These are phyloP conservation scores for Metarhizium humberi DNA, from an alignment of 2,329 filamentous ascomycete species.

Conservation along the genomic window DNA sequence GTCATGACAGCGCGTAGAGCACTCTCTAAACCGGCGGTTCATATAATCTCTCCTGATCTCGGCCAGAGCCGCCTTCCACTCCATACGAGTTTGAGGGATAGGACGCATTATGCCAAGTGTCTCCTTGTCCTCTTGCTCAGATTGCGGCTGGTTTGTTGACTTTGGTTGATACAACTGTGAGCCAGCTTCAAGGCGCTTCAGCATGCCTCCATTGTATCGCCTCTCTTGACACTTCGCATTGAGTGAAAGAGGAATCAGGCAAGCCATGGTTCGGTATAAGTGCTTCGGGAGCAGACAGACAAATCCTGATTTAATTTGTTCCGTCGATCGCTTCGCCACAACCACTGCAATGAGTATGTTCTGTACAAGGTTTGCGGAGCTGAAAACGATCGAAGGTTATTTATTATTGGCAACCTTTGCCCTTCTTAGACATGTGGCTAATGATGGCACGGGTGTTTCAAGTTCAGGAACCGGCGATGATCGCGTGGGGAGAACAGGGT, in stretches of 20 bases:
- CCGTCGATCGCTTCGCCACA: neutral
- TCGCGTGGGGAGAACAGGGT: neutral
- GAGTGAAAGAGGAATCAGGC: constrained; percentile 23
- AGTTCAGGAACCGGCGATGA: constrained; percentile 2
- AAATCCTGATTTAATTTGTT: neutral
- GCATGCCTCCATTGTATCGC: constrained; percentile 1
- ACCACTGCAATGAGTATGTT: neutral
- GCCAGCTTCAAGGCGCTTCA: constrained; percentile 1
- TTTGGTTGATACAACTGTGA: neutral
- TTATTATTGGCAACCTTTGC: neutral
- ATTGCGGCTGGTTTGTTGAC: neutral
- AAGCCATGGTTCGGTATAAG: constrained; percentile 14
- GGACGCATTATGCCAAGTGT: neutral
- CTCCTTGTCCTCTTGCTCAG: neutral
- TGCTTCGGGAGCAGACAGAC: neutral
- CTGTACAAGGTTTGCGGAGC: neutral
- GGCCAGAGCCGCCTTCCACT: constrained; percentile 42
- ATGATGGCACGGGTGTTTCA: constrained; percentile 5
- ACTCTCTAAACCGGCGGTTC: constrained; percentile 41
- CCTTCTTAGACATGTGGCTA: neutral
- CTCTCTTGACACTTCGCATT: constrained; percentile 6
- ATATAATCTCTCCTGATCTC: constrained; percentile 47
- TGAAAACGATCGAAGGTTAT: neutral
- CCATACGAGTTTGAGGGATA: constrained; percentile 31
- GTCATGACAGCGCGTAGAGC: constrained; percentile 42